These are phyloP conservation scores for Flaveria brownii DNA, from an alignment of 129 eudicot species.

Conservation along the genomic window DNA sequence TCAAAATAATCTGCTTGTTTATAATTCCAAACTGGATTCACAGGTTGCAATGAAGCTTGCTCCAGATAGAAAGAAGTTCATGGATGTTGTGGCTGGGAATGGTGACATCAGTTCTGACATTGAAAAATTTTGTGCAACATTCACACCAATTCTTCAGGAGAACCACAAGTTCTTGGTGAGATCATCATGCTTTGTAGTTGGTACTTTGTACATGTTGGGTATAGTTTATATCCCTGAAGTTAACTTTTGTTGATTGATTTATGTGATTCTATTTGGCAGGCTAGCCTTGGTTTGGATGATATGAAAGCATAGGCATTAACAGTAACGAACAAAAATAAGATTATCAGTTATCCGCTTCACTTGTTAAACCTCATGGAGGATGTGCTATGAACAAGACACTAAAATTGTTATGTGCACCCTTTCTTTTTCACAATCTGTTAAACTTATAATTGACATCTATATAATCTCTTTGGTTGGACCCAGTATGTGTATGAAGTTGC, in stretches of 20 bases:
- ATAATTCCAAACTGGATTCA: background rate
- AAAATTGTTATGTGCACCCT: constrained; percentile 10
- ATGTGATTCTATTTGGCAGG: constrained; percentile 51
- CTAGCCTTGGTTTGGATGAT: constrained; percentile 69
- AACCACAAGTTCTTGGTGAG: constrained; percentile 88
- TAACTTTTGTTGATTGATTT: background rate
- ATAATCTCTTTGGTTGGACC: constrained; percentile 25
- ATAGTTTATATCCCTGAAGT: background rate
- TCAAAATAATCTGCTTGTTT: background rate
- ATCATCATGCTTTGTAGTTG: background rate
- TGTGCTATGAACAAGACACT: constrained; percentile 17
- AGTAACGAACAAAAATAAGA: background rate
- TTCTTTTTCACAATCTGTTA: constrained; percentile 12
- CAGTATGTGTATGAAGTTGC: constrained; percentile 18
- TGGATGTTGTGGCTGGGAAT: constrained; percentile 70
- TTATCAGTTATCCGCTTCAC: background rate
- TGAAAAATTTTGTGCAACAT: constrained; percentile 57
- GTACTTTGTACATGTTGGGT: background rate
- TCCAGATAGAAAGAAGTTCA: constrained; percentile 93
- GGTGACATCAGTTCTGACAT: constrained; percentile 61
- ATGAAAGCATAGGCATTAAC: constrained; percentile 63
- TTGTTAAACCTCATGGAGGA: constrained; percentile 22
- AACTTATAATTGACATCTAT: constrained; percentile 30
- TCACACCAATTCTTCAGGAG: constrained; percentile 63
- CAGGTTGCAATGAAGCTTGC: constrained; percentile 93